Evolutionary conservation across 2,329 filamentous ascomycete species (phyloP).

Genomic region (Calycina herbarum): DNA sequence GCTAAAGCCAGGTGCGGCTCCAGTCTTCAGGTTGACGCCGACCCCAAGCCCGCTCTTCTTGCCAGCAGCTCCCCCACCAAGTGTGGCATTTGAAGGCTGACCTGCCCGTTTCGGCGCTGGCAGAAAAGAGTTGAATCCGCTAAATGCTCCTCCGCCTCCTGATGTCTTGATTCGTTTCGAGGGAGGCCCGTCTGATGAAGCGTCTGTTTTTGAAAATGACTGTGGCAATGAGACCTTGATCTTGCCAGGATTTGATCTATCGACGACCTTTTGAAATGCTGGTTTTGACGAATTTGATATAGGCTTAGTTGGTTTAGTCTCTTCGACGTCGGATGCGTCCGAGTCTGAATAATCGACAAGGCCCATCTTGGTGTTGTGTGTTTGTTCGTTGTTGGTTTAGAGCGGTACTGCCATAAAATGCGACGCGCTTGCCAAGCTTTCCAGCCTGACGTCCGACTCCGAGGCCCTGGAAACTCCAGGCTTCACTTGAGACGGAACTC

Average conservation of each 20-base stretch:
- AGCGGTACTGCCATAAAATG: background rate
- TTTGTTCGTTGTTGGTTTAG: background rate
- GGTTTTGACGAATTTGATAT: constrained; percentile 50
- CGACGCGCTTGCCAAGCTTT: background rate
- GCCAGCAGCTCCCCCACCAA: constrained; percentile 28
- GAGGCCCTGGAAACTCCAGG: background rate
- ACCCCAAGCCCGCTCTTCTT: constrained; percentile 43
- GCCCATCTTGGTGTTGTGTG: constrained; percentile 48
- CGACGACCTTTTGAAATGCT: constrained; percentile 76
- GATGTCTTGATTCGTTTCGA: constrained; percentile 69
- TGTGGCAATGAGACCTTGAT: constrained; percentile 77
- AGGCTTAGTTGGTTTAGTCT: constrained; percentile 37
- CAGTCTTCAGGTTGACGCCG: constrained; percentile 77
- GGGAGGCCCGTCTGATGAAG: constrained; percentile 55
- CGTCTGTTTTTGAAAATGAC: constrained; percentile 41
- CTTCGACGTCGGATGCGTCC: constrained; percentile 58
- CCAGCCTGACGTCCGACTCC: background rate
- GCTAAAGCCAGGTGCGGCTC: constrained; percentile 78
- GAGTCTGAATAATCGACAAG: constrained; percentile 73
- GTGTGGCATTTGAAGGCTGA: constrained; percentile 43
- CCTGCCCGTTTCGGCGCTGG: constrained; percentile 72
- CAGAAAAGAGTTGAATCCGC: constrained; percentile 82
- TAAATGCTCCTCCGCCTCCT: constrained; percentile 57
- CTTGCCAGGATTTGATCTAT: constrained; percentile 77
- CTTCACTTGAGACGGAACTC: background rate